Base-by-base conservation (phyloP, 306 rosid species). In the Corylus americana region DNA sequence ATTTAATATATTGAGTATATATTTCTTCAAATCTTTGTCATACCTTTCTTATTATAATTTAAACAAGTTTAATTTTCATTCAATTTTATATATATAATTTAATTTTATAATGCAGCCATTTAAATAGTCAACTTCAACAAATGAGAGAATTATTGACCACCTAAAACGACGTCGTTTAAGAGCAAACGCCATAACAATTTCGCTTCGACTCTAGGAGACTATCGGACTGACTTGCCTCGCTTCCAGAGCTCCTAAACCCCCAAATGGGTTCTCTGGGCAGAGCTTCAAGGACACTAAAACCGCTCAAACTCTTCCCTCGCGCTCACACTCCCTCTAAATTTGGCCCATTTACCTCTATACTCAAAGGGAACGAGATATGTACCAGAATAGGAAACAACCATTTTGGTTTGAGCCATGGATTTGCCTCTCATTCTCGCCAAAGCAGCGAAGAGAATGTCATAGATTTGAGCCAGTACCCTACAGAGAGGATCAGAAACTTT, bases 401-500 rank as follows among this genome's bases (percentile, higher is more conserved):
- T 27, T 79, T 78, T 55, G 84, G 82, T 48, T 70, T 85, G 59
- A 85, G 71, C 80, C 89, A 74, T 53, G 83, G 89, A 5, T 80
- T 88, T 55, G 85, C 91, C 63, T 88, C 97, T 55, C 90, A 86
- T 61, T 58, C 97, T 67, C 88, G 89, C 13, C 89, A 78, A 25
- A 84, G 78, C 83, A 73, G 78, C 81, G 83, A 73, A 78, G 95
- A 91, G 14, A 86, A 77, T 55, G 63, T 4, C 49, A 48, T 87
- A 18, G 97, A 90, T 90, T 95, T 95, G 88, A 85, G 68, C 62
- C 88, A 86, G 69, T 90, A 90, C 70, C 92, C 98, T 7, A 59
- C 89, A 0, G 98, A 95, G n/a, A 84, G 84, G 79, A 82, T 91
- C 49, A 88, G 98, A 17, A 95, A 91, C 84, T 92, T 95, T 86